Evolutionary conservation across 306 rosid species (phyloP), one percentile per base, ranked within the genome.

Genomic region (Corylus heterophylla): DNA sequence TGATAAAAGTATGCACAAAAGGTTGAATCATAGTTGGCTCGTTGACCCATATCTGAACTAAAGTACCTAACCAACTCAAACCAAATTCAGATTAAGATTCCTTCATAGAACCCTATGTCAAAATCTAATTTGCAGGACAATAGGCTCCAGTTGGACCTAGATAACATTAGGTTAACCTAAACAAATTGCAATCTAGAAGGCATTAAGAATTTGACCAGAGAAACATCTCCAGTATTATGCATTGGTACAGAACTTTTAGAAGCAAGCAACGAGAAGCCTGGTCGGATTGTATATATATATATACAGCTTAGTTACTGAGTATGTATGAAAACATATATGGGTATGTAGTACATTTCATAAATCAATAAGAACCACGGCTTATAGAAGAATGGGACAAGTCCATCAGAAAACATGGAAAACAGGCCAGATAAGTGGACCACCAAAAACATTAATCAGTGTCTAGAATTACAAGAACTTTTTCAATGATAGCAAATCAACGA

Each of bases 401-500:
- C 52, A 47, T 70, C 12, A 54, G 59, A 51, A 72, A 54, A 72
- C 29, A 9, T 22, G 25, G 76, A 50, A 16, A 73, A 18, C 31
- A 18, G 25, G 49, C 1, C 49, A 37, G 20, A 50, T 54, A 17
- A 47, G 17, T 63, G 39, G n/a, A 22, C 44, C 37, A 16, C 39
- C 35, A 20, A 27, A 50, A 27, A 71, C 47, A 1, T 13, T 13
- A 31, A 63, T 63, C 44, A 31, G 5, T 35, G 17, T 5, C 42
- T 27, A 4, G 72, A 67, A 67, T 42, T 67, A 67, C 72, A 67
- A n/a, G 51, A 67, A 59, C 7, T 22, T 25, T 59, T 59, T 59
- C 66, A 0, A 10, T 59, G 11, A 2, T 25, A 59, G 25, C 37
- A 25, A 22, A 59, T 22, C 22, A 4, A 16, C 3, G 52, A 68